Base-by-base conservation (phyloP, 768 basidiomycete species). In the Leccinum aurantiacum region DNA sequence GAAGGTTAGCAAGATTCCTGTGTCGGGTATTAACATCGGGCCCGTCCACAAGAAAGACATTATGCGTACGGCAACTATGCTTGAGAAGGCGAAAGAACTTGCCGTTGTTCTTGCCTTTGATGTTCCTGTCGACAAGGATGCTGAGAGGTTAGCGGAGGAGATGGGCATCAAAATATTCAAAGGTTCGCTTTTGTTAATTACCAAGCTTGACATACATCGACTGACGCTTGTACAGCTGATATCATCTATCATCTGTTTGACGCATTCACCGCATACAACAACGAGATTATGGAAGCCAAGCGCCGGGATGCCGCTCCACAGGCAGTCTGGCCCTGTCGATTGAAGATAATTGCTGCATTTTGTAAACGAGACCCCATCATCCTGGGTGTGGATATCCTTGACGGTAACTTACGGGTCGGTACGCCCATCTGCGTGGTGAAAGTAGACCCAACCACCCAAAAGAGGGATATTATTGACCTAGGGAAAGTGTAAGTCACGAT, bases 221-320 rank as follows among this genome's bases (percentile, higher is more conserved):
- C 62, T 65, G 14, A 59, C 41, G 7, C 8, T 10, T 7, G 2
- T 62, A 27, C 72, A 98, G 96, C 96, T 62, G 95, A 97, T 74
- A 98, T 98, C 72, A 98, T 99, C 67, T 99, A 99, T 75, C 96
- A 98, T 73, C 78, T 99, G 49, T 98, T 98, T 71, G 95, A 98
- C 70, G 85, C 93, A 15, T 98, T 98, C 79, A 97, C 87, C 47
- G 91, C 88, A 1, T 98, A 98, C 76, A 96, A 96, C 71, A 82
- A 83, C 60, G 91, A 93, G 76, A 94, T 98, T 56, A 81, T 82
- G 59, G 96, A 97, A 74, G 93, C 92, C n/a, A 95, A 94, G 75
- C 84, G 92, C 41, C 84, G 79, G 65, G 95, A 95, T 71, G 93
- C 95, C 3, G 93, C 95, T 0, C 94, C 93, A 10, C 90, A 91